Percentiles rank a stretch among this genome's conserved stretches.
Evolutionary conservation across 805 yeast species (phyloP).

Genomic region (Candida vartiovaarae): DNA sequence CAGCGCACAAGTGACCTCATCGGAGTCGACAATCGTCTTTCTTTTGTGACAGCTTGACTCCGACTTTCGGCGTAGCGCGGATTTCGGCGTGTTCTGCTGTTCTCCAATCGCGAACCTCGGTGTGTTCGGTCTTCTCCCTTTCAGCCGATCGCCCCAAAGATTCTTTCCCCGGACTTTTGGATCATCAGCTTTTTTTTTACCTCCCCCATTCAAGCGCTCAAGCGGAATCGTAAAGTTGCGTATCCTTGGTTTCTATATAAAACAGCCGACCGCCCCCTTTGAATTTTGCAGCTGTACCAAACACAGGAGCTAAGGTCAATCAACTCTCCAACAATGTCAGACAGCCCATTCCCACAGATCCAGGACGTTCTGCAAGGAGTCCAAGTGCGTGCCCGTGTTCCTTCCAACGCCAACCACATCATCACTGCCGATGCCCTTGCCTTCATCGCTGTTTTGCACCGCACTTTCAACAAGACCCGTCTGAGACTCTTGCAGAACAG

Average conservation of each 20-base stretch:
- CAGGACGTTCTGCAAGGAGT: conserved; percentile 29
- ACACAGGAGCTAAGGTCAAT: too few species aligned
- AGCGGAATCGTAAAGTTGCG: too few species aligned
- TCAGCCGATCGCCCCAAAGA: background rate
- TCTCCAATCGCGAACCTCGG: too few species aligned
- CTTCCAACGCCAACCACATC: conserved; percentile 32
- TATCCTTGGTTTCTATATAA: too few species aligned
- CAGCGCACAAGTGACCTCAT: too few species aligned
- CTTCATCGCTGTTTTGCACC: conserved; percentile 65
- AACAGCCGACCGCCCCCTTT: too few species aligned
- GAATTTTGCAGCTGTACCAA: too few species aligned
- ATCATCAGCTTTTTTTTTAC: conserved; percentile 8
- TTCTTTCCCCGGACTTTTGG: background rate
- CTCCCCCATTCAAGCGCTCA: too few species aligned
- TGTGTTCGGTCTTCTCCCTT: background rate
- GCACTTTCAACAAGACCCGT: conserved; percentile 61
- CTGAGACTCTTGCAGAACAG: conserved; percentile 54
- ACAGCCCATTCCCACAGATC: conserved; percentile 24
- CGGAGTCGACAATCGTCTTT: too few species aligned
- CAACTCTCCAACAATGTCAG: background rate
- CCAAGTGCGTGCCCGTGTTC: conserved; percentile 29
- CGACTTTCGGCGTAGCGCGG: too few species aligned
- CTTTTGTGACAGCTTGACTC: too few species aligned
- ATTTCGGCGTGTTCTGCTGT: too few species aligned
- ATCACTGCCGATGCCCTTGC: conserved; percentile 47